Evolutionary conservation across 2,329 filamentous ascomycete species (phyloP), one percentile per base, ranked within the genome.

Genomic region (Fonsecaea erecta): DNA sequence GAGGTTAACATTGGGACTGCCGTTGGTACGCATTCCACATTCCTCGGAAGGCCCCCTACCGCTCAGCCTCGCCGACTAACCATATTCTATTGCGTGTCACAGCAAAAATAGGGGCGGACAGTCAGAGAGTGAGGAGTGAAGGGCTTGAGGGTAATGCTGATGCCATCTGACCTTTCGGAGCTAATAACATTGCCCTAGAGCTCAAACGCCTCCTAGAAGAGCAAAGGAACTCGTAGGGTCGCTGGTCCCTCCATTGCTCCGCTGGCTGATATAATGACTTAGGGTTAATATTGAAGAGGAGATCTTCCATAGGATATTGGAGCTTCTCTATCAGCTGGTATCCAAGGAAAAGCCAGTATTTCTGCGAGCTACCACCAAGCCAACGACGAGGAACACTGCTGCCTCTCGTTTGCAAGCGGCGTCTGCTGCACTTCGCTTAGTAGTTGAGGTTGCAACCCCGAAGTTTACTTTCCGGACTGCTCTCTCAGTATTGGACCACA

Each of bases 281-380:
- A 57, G 56, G 12, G 76, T 80, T 35, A 73, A 74, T 5, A 80
- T 97, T 35, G 85, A 84, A 52, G 92, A 96, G 74, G 91, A 90
- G 74, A 85, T 85, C n/a, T 96, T 91, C 71, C 90, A 95, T 73
- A 85, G 86, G 65, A 87, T 97, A 51, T 91, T 92, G 71, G 92
- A 97, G 73, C 85, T 86, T 1, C 80, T 98, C 2, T 97, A 97
- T 74, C 84, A 85, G 60, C 88, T 88, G 69, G 83, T 89, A 84
- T 73, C 85, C 85, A 77, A 83, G 14, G 93, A 97, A 71, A 92
- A 91, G 74, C 81, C 87, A 9, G 75, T 78, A 18, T 90, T 86
- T 69, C 83, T 85, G 62, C 84, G 84, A 62, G 82, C 82, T 12
- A 60, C 81, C 68, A 60, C 81, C 68, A 82, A 78, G 63, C 84